Evolutionary conservation across 495 filamentous ascomycete species (phyloP), one percentile per base, ranked within the genome.

Genomic region (Tuber calosporum): DNA sequence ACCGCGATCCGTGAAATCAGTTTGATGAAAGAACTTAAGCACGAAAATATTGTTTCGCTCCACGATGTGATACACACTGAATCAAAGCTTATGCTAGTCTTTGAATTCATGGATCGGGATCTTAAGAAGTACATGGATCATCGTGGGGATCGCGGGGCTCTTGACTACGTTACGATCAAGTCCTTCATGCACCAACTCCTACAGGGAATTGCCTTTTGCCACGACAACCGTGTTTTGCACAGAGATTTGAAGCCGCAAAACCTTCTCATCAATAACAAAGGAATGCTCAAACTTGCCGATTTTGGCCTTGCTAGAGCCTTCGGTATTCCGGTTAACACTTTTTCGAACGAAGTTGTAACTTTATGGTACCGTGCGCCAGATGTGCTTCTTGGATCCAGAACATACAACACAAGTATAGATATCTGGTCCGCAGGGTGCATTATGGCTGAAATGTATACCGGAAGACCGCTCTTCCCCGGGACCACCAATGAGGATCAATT

Each of bases 111-210:
- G 90, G 95, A 99, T 83, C 90, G 93, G 79, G 95, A 99, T 80
- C 85, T 99, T n/a, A 99, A 99, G 87, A 95, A 94, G 82, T 98
- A 97, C 84, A 99, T 99, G 95, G 95, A 99, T 79, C 90, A 89
- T 26, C 88, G 91, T 39, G 91, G 92, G 77, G 90, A 94, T 66
- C 87, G 92, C 71, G 93, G 94, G 40, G 90, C 91, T 36, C 84
- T 98, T 58, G 91, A 94, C 81, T 91, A 92, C 41, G 83, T 86
- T 53, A 93, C 91, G 53, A 96, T 98, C 86, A 98, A 97, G 84
- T 94, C 91, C 37, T 98, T 97, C 87, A 97, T 97, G 93, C 91
- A 93, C 84, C 94, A 98, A 83, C 88, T 98, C 22, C 87, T 98
- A 53, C 89, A 91, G 80, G 94, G 94, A 45, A 97, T 97, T 81